Evolutionary conservation across 2,329 filamentous ascomycete genomes (phyloP), one percentile per base, ranked within the genome.

Genomic region (Zopfia rhizophila): DNA sequence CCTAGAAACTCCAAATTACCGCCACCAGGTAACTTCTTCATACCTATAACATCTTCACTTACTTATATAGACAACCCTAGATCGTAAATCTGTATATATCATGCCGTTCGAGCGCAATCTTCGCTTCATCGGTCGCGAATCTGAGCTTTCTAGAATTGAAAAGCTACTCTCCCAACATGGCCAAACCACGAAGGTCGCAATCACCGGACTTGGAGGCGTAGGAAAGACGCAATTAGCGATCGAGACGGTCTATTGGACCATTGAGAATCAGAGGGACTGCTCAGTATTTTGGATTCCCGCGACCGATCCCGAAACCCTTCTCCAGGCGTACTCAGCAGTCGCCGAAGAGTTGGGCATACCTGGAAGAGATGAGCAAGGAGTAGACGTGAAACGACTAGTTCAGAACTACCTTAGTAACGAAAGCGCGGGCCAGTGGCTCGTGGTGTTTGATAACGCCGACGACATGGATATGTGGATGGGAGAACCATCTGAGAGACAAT

Each of bases 221-320:
- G 24, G 24, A n/a, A n/a, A n/a, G n/a, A n/a, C n/a, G n/a, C n/a
- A n/a, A n/a, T n/a, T n/a, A n/a, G n/a, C n/a, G n/a, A 43, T 76
- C 1, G 61, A 72, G 37, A 47, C 76, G 11, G 72, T 68, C 4
- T 66, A 75, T 55, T 69, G 63, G 56, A 58, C 58, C 0, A 69
- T 63, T 37, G 42, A 69, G 2, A 58, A 63, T 28, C 21, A 57
- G 16, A 58, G 61, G 0, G 63, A 70, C 2, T 73, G 58, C 32
- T 72, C 68, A 0, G 52, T 79, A 31, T 68, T 78, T 39, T 78
- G 73, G 75, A 58, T 78, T 3, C 65, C 71, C 1, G 73, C 69
- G 3, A 51, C 64, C 7, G 75, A 67, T 45, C 33, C 53, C 4
- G 65, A 59, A 7, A 70, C 48, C 39, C 69, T 77, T 35, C 62